Percentiles rank a stretch among this genome's conserved stretches.
These are phyloP conservation scores for Podaxis sp. DNA, from an alignment of 768 basidiomycete genomes.

Conservation along the genomic window DNA sequence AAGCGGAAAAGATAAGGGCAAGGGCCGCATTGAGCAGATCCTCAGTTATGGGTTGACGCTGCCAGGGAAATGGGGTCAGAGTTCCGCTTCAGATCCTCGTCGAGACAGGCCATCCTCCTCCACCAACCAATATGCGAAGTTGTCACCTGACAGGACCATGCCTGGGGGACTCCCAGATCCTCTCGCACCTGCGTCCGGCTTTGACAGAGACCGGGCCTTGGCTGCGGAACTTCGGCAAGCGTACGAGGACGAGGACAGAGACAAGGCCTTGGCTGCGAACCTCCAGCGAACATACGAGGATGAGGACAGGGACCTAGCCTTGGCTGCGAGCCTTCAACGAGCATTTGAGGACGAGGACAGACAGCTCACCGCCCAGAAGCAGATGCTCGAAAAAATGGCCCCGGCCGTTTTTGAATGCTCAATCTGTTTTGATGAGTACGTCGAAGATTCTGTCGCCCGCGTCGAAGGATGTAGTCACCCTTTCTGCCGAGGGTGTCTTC, in stretches of 20 bases:
- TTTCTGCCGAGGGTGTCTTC: slow-evolving; percentile 13
- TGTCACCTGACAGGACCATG: neutral
- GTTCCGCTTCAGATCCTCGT: neutral
- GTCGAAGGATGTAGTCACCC: slow-evolving; percentile 41
- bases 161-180: neutral
- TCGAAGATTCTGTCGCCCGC: slow-evolving; percentile 40
- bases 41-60: neutral
- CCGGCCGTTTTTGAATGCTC: slow-evolving; percentile 37
- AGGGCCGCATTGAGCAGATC: neutral
- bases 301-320: no score
- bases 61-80: neutral
- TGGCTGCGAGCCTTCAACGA: no score
- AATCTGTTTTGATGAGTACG: slow-evolving; percentile 46
- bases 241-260: neutral
- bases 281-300: no score
- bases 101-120: neutral
- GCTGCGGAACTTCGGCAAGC: slow-evolving; percentile 4
- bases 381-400: slow-evolving; percentile 2
- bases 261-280: neutral
- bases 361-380: neutral
- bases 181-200: neutral
- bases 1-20: slow-evolving; percentile 1
- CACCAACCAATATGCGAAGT: neutral
- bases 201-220: slow-evolving; percentile 3
- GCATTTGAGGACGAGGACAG: slow-evolving; percentile 4